Percentiles rank a stretch among this genome's conserved stretches.
Evolutionary conservation across 768 basidiomycete species (phyloP).

Genomic region (Podaxis sp.): DNA sequence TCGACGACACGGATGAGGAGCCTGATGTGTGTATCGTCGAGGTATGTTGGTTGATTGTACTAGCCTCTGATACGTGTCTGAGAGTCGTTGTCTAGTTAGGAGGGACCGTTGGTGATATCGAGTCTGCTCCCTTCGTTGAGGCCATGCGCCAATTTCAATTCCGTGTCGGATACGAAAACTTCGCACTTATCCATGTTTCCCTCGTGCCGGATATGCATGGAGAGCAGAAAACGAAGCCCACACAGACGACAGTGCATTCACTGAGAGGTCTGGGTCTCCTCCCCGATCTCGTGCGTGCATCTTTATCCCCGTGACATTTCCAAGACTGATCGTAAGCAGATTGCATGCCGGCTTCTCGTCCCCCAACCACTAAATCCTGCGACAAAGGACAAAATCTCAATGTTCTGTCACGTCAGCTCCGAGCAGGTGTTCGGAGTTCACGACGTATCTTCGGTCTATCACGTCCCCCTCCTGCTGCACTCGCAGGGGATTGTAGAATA

Average conservation of each 20-base stretch:
- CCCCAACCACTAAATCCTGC: constrained; percentile 77
- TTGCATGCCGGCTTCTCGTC: constrained; percentile 86
- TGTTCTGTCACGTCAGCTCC: constrained; percentile 95
- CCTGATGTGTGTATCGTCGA: constrained; percentile 98
- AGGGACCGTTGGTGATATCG: constrained; percentile 98
- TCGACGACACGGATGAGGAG: constrained; percentile 88
- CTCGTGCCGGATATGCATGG: constrained; percentile 99
- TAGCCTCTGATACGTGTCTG: background rate
- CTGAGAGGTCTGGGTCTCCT: constrained; percentile 88
- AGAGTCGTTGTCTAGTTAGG: constrained; percentile 65
- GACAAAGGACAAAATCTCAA: constrained; percentile 95
- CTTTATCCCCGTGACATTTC: background rate
- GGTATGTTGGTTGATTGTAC: constrained; percentile 40
- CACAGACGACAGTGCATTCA: constrained; percentile 94
- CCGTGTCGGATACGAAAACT: constrained; percentile 94
- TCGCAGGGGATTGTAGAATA: constrained; percentile 91
- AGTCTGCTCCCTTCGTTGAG: constrained; percentile 96
- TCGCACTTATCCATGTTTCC: constrained; percentile 94
- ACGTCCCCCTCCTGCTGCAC: constrained; percentile 89
- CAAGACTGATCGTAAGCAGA: constrained; percentile 41
- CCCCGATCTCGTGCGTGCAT: constrained; percentile 79
- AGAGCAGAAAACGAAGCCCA: constrained; percentile 99
- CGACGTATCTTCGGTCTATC: constrained; percentile 95
- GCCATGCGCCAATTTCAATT: constrained; percentile 99
- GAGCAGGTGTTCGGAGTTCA: constrained; percentile 94